A percentile compares a stretch with the other conserved stretches of the same genome.
phyloP scores from a whole-genome alignment of 306 rosid species.

The Macrotyloma uniflorum region DNA sequence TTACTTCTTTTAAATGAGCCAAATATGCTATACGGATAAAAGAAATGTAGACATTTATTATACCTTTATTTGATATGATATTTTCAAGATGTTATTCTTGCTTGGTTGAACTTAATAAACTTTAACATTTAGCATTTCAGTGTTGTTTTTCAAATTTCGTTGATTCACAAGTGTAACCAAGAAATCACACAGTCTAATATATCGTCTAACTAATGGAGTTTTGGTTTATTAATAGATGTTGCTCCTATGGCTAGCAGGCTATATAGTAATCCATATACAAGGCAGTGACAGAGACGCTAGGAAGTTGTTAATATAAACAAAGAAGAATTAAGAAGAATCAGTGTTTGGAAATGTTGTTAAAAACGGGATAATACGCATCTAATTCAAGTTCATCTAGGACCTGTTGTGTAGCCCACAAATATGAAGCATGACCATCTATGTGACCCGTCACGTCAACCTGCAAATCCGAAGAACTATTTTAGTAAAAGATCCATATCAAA shows the following conservation, averaged over 20 bases:
- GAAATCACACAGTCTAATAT: background rate
- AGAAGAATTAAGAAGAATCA: constrained; percentile 4
- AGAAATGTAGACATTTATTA: background rate
- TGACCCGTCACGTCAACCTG: constrained; percentile 82
- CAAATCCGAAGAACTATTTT: constrained; percentile 31
- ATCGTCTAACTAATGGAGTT: background rate
- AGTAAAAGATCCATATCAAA: constrained; percentile 25
- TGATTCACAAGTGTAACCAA: background rate
- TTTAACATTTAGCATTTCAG: no score
- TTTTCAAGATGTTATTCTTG: background rate
- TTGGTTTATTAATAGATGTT: background rate
- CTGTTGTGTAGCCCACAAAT: constrained; percentile 75
- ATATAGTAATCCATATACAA: background rate
- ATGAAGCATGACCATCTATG: constrained; percentile 89
- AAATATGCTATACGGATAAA: no score
- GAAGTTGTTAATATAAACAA: constrained; percentile 4
- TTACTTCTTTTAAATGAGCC: no score
- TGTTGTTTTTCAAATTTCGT: background rate
- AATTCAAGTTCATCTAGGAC: constrained; percentile 73
- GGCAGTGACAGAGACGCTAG: background rate
- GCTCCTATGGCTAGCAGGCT: background rate
- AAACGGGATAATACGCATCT: constrained; percentile 75
- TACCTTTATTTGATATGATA: background rate
- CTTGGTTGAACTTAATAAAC: no score
- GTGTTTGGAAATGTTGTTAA: constrained; percentile 38